Conservation (phyloP, 495 filamentous ascomycete species). For the Neurospora sp. region DNA sequence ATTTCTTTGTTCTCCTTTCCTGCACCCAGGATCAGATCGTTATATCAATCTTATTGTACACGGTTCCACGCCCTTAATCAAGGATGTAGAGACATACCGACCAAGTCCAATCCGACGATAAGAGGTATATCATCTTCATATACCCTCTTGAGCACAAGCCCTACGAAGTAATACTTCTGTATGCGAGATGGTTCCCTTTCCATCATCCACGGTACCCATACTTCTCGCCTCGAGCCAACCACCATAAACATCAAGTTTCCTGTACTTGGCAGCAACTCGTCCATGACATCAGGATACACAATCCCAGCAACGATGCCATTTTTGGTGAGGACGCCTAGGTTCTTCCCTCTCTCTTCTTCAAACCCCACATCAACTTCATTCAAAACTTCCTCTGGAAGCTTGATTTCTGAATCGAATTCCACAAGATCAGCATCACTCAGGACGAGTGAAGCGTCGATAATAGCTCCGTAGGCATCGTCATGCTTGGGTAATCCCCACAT, state of each 20-base stretch:
- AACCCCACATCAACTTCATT: no score
- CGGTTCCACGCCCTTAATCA: not conserved
- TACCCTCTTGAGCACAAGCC: no score
- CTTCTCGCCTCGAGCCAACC: not conserved
- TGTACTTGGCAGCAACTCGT: not conserved
- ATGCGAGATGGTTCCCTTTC: no score
- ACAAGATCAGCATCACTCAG: not conserved
- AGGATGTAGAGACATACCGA: no score
- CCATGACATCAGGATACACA: not conserved
- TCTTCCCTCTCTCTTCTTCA: no score
- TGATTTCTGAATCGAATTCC: not conserved
- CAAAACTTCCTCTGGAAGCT: no score
- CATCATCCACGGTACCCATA: no score
- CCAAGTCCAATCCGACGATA: not conserved
- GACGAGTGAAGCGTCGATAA: not conserved
- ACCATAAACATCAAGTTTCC: not conserved
- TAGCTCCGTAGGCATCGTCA: not conserved
- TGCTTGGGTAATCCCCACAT: not conserved
- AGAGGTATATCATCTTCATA: no score
- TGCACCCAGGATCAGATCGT: not conserved
- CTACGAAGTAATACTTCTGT: no score
- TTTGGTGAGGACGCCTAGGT: not conserved
- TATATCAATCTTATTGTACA: not conserved
- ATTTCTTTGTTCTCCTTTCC: not conserved
- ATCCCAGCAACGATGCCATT: not conserved